Percentiles rank a stretch among this genome's conserved stretches.
Conservation (phyloP, 306 rosid genomes). For the Citrullus colocynthis region DNA sequence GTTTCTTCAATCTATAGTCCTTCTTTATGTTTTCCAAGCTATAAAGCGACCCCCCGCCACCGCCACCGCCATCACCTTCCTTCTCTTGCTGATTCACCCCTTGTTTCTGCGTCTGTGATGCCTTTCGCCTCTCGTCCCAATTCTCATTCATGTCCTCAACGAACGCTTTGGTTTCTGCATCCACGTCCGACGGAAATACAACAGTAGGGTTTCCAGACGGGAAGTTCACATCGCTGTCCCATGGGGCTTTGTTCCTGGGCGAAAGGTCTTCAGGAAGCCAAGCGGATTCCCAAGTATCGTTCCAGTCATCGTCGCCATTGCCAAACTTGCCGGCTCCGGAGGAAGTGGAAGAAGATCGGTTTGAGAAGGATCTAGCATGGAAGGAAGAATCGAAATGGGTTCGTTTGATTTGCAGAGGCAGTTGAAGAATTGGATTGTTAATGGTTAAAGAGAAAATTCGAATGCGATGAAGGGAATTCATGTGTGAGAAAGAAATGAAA, state of each 20-base stretch:
- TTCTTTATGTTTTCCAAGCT: slow-evolving; percentile 71
- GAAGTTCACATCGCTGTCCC: slow-evolving; percentile 74
- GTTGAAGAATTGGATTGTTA: slow-evolving; percentile 9
- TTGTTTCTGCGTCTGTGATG: slow-evolving; percentile 23
- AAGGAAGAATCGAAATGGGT: background rate
- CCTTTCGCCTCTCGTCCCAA: slow-evolving; percentile 58
- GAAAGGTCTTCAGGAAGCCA: slow-evolving; percentile 82
- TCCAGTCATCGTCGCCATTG: slow-evolving; percentile 73
- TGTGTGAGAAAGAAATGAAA: background rate
- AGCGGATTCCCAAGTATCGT: slow-evolving; percentile 86
- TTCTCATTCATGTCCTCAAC: slow-evolving; percentile 87
- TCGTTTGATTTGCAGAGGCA: background rate
- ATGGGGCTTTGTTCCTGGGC: slow-evolving; percentile 45
- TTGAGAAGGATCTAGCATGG: slow-evolving; percentile 11
- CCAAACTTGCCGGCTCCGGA: slow-evolving; percentile 13
- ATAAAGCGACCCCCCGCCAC: slow-evolving; percentile 32
- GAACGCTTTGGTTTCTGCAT: slow-evolving; percentile 69
- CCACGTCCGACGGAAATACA: slow-evolving; percentile 31
- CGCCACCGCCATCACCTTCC: slow-evolving; percentile 10
- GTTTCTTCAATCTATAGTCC: slow-evolving; percentile 83
- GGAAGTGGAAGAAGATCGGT: slow-evolving; percentile 5
- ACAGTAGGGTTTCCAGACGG: slow-evolving; percentile 19
- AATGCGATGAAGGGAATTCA: slow-evolving; percentile 40
- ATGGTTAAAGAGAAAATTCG: background rate
- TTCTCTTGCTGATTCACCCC: slow-evolving; percentile 14